These are phyloP conservation scores for Sicyos edulis DNA, from an alignment of 306 rosid genomes.

Conservation along the genomic window DNA sequence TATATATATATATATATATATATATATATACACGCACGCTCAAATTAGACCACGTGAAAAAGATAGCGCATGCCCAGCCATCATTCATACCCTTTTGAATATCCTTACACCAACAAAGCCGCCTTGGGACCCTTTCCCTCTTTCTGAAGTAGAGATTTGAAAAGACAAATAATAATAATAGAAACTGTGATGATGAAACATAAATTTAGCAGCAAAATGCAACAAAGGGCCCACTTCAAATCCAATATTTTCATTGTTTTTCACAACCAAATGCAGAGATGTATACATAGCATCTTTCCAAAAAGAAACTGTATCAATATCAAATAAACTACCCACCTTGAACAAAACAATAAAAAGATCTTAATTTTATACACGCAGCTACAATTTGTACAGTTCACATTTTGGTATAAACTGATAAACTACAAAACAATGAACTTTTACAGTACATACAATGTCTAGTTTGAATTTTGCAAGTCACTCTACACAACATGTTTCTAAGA, in stretches of 20 bases:
- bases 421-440: conserved; percentile 11
- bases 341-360: conserved; percentile 11
- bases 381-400: conserved; percentile 20
- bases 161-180: not conserved
- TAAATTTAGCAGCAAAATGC: not conserved
- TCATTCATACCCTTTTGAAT: too few species aligned
- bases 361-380: conserved; percentile 15
- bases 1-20: too few species aligned
- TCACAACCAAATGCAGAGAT: conserved; percentile 18
- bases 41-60: too few species aligned
- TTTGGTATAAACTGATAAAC: conserved; percentile 9
- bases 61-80: too few species aligned
- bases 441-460: conserved; percentile 14
- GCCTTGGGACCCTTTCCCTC: too few species aligned
- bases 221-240: not conserved
- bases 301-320: conserved; percentile 4
- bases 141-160: not conserved
- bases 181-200: conserved; percentile 1
- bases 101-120: too few species aligned
- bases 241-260: not conserved
- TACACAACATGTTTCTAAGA: conserved; percentile 12
- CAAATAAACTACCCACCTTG: not conserved
- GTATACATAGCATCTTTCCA: not conserved
- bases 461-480: conserved; percentile 19
- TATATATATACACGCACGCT: too few species aligned